Evolutionary conservation across 345 rosid genomes (phyloP).

Genomic region (Aquilaria yunnanensis): DNA sequence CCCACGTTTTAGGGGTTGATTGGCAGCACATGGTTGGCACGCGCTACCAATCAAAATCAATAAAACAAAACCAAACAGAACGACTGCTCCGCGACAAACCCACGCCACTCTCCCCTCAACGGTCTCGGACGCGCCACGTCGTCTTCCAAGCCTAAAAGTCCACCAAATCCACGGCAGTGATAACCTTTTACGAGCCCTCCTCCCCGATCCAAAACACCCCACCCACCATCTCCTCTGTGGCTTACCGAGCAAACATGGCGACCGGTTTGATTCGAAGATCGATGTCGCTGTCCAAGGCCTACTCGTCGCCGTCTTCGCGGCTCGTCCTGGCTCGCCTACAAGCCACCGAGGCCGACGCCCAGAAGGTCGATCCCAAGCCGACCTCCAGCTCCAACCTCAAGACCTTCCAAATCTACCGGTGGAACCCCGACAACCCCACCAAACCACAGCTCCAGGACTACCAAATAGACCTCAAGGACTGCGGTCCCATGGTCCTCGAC

Average conservation of each 20-base stretch:
- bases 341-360: conserved; percentile 48
- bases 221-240: background rate
- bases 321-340: conserved; percentile 35
- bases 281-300: no score
- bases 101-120: conserved; percentile 9
- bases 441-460: conserved; percentile 69
- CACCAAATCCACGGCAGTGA: background rate
- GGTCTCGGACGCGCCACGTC: conserved; percentile 13
- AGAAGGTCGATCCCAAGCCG: conserved; percentile 34
- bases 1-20: background rate
- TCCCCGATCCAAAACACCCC: background rate
- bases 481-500: conserved; percentile 97
- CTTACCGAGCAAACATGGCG: no score
- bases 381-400: conserved; percentile 27
- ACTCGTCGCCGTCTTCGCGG: conserved; percentile 14
- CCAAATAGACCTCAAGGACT: conserved; percentile 72
- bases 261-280: no score
- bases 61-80: background rate
- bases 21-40: conserved; percentile 9
- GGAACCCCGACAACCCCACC: conserved; percentile 79
- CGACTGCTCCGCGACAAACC: conserved; percentile 2
- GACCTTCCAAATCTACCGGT: conserved; percentile 88
- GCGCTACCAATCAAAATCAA: background rate
- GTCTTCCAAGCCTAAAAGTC: background rate
- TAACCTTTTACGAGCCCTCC: background rate